Evolutionary conservation across 495 filamentous ascomycete genomes (phyloP), one percentile per base, ranked within the genome.

Genomic region (Xylaria cubensis): DNA sequence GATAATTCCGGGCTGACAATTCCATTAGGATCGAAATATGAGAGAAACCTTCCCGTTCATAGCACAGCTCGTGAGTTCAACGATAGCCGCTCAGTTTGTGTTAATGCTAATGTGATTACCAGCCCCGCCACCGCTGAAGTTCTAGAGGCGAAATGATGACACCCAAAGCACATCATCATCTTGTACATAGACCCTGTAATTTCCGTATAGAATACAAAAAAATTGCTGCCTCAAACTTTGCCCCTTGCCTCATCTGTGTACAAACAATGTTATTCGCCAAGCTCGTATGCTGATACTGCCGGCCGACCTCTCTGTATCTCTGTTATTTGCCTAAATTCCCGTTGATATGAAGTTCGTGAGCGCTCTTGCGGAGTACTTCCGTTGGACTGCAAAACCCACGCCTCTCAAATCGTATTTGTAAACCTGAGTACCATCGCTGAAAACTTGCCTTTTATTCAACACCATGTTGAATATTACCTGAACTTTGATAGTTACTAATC

Each of bases 1-100:
- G 36, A 39, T 39, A 10, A 51, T 41, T 17, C 58, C 13, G 5
- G 7, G 62, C 79, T 80, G 64, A 78, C 70, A 34, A 50, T 15
- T 48, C 12, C 19, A 50, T 26, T 51, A 97, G 94, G 95, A 69
- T 97, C 94, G 68, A 98, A 98, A 87, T 98, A 92, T 82, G 96
- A 98, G 83, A 88, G 96, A 79, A 99, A 98, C 79, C 78, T 99
- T 55, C 94, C 94, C 29, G 85, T 86, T 65, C 94, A 89, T 32
- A 90, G 89, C 76, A 84, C 95, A 32, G 91, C 93, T 72, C 92
- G 95, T 97, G 85, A 85, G 95, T 88, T 21, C 19, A 59, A 34
- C 10, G 21, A 48, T 74, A 17, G 1, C 39, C 19, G 8, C n/a
- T 6, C 29, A n/a, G 19, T 12, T 64, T 62, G 68, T 65, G 66